phyloP scores from a whole-genome alignment of 257 asterid species.

The Solanum verrucosum region DNA sequence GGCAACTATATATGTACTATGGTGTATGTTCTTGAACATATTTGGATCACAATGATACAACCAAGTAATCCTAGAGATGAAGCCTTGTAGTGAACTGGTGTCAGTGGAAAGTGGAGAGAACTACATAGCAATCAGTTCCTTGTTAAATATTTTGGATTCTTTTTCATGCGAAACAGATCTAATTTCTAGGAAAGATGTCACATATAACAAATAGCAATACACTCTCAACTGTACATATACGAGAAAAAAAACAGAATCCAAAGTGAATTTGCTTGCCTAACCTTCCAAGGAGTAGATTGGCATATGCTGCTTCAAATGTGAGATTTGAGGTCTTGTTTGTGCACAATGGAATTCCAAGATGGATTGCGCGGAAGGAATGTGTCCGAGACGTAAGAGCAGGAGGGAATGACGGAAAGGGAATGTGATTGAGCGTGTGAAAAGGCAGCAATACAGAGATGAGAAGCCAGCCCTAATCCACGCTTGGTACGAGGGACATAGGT shows the following conservation, averaged over 20 bases:
- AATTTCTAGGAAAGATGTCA: not conserved
- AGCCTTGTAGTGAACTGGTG: not conserved
- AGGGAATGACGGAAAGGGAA: slow-evolving; percentile 50
- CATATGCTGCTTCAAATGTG: slow-evolving; percentile 24
- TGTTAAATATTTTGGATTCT: not conserved
- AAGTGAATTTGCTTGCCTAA: not conserved
- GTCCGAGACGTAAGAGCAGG: slow-evolving; percentile 90
- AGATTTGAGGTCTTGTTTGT: slow-evolving; percentile 39
- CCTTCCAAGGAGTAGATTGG: not conserved
- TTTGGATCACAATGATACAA: not conserved
- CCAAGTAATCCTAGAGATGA: not conserved
- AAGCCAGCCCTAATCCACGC: slow-evolving; percentile 85
- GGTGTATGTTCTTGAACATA: not conserved
- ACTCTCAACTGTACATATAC: not conserved
- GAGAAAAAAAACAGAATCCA: not conserved
- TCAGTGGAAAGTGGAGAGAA: not conserved
- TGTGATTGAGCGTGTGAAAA: slow-evolving; percentile 59
- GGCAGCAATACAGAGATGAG: slow-evolving; percentile 75
- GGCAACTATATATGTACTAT: not conserved
- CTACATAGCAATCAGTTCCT: not conserved
- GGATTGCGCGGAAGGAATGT: slow-evolving; percentile 71
- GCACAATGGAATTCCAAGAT: slow-evolving; percentile 47
- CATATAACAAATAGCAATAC: not conserved
- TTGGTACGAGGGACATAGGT: slow-evolving; percentile 76
- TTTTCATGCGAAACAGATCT: not conserved